Evolutionary conservation across 2,329 filamentous ascomycete genomes (phyloP), one percentile per base, ranked within the genome.

Genomic region (Penicillium brasilianum): DNA sequence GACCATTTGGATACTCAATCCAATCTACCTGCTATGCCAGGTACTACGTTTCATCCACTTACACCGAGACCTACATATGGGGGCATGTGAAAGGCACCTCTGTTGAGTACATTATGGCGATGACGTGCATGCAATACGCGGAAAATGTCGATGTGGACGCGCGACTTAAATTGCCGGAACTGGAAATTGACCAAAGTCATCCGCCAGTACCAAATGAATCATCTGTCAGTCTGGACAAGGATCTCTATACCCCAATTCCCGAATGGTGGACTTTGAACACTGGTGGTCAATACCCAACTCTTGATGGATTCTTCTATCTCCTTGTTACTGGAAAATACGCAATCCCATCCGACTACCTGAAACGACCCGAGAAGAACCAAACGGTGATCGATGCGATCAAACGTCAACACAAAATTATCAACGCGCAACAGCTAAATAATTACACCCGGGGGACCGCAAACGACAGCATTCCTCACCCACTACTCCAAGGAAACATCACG

Each of bases 221-320:
- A 1, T 57, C 62, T 4, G 56, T 53, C 0, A 55, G 18, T 14
- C 1, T 34, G 28, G 56, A 36, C 0, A 2, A 7, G 1, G 5
- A 57, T 14, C 58, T 60, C 6, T 60, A 60, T 22, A 54, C 43
- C 0, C 54, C 53, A 8, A 49, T 57, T 4, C 58, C 53, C 0
- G 58, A 60, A 18, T 60, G 54, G 58, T 60, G 54, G 54, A 4
- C 28, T 1, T 3, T 60, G n/a, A 57, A 60, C 10, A 34, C 32
- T 1, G 18, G 48, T 52, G 48, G 56, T 1, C 6, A 55, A 10
- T 60, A 52, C 10, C 48, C 58, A n/a, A 49, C 30, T 3, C 32
- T 64, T 1, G 62, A 61, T 30, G 30, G 52, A 2, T 64, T 64
- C 22, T 64, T 64, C 44, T 36, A 61, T 13, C 39, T 44, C 8